These are phyloP conservation scores for Ascochyta koolunga DNA, from an alignment of 2,329 filamentous ascomycete genomes.

Conservation along the genomic window DNA sequence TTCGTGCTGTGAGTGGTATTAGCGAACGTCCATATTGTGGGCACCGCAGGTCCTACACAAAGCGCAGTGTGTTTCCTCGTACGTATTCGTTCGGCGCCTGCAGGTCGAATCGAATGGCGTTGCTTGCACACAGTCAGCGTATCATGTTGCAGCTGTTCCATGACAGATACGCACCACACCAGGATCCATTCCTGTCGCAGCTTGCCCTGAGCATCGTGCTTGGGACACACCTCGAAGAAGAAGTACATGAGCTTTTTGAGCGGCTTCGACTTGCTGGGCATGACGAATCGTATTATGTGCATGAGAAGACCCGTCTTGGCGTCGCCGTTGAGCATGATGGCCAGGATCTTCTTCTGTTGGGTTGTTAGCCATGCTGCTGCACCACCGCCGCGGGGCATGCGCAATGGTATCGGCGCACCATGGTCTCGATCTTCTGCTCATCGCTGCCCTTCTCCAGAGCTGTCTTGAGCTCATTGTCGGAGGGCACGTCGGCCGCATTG, in stretches of 20 bases:
- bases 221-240: constrained; percentile 99
- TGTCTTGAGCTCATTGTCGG: constrained; percentile 87
- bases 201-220: constrained; percentile 89
- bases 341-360: constrained; percentile 78
- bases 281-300: constrained; percentile 99
- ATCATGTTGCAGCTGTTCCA: neutral
- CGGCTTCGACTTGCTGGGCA: constrained; percentile 96
- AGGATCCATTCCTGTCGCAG: constrained; percentile 99
- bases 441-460: constrained; percentile 94
- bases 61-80: constrained; percentile 95
- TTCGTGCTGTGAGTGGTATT: constrained; percentile 65
- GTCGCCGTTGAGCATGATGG: constrained; percentile 97
- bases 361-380: constrained; percentile 59
- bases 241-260: constrained; percentile 99
- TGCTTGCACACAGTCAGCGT: constrained; percentile 62
- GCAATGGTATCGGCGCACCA: constrained; percentile 39
- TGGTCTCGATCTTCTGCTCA: constrained; percentile 87
- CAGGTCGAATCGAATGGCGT: constrained; percentile 96
- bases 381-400: constrained; percentile 31
- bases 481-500: constrained; percentile 91
- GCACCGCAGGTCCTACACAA: constrained; percentile 60
- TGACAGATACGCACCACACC: constrained; percentile 73
- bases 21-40: constrained; percentile 16
- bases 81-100: constrained; percentile 99
- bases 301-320: constrained; percentile 94